These are phyloP conservation scores for Phylloporus scabripes DNA, from an alignment of 768 basidiomycete species.

Conservation along the genomic window DNA sequence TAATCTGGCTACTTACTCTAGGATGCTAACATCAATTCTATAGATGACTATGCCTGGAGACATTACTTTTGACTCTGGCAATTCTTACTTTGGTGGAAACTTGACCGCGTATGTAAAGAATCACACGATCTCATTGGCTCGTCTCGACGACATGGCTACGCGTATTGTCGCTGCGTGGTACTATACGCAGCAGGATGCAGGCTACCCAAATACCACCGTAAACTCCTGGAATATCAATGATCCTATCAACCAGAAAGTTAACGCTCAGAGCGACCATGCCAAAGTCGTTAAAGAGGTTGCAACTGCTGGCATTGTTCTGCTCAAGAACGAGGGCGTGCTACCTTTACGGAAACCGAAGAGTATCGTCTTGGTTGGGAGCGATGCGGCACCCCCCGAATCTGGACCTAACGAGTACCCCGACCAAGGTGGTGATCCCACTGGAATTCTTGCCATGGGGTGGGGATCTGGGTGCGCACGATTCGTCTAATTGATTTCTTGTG, in stretches of 20 bases:
- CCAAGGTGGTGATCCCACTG: slow-evolving; percentile 51
- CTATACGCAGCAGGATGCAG: slow-evolving; percentile 31
- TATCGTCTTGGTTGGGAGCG: slow-evolving; percentile 58
- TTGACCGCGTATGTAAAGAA: slow-evolving; percentile 56
- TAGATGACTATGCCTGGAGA: slow-evolving; percentile 77
- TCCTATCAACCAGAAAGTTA: slow-evolving; percentile 38
- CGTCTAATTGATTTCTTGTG: background rate
- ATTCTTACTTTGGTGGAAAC: slow-evolving; percentile 54
- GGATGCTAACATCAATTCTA: slow-evolving; percentile 1
- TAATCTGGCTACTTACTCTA: background rate
- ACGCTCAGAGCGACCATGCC: slow-evolving; percentile 54
- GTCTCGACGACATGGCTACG: slow-evolving; percentile 67
- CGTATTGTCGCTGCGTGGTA: slow-evolving; percentile 66
- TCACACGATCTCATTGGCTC: slow-evolving; percentile 50
- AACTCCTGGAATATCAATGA: slow-evolving; percentile 26
- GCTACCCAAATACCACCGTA: slow-evolving; percentile 23
- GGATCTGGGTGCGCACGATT: slow-evolving; percentile 56
- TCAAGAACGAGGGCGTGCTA: slow-evolving; percentile 59
- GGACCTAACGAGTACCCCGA: slow-evolving; percentile 73
- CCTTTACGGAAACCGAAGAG: slow-evolving; percentile 56
- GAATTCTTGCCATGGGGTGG: slow-evolving; percentile 89
- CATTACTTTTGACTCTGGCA: slow-evolving; percentile 34
- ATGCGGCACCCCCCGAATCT: slow-evolving; percentile 53
- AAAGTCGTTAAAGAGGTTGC: slow-evolving; percentile 56
- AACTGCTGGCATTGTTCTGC: slow-evolving; percentile 57